Evolutionary conservation across 345 rosid genomes (phyloP).

Genomic region (Acer saccharum): DNA sequence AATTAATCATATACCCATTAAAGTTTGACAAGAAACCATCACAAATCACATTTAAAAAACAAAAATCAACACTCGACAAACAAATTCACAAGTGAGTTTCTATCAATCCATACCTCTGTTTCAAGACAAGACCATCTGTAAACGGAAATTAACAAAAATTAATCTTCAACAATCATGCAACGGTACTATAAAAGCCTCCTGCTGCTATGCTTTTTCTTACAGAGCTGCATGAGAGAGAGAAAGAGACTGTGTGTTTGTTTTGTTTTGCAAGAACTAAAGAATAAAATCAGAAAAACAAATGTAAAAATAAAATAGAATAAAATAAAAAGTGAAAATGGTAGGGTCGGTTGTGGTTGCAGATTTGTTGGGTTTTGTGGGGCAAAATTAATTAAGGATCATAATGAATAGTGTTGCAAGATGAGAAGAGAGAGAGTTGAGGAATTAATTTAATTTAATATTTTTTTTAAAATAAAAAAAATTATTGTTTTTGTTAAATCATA

Average conservation of each 20-base stretch:
- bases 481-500: neutral
- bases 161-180: slow-evolving; percentile 20
- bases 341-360: slow-evolving; percentile 33
- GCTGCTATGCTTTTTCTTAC: slow-evolving; percentile 19
- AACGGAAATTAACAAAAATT: slow-evolving; percentile 18
- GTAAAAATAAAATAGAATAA: neutral
- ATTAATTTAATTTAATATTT: neutral
- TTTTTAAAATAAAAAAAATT: too few species aligned
- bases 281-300: neutral
- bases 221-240: slow-evolving; percentile 32
- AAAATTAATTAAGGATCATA: slow-evolving; percentile 18
- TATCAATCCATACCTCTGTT: slow-evolving; percentile 28
- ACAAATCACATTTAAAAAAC: slow-evolving; percentile 12
- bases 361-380: slow-evolving; percentile 29
- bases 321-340: slow-evolving; percentile 6
- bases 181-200: neutral
- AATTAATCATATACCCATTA: neutral
- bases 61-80: slow-evolving; percentile 15
- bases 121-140: slow-evolving; percentile 27
- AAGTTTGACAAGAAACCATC: neutral
- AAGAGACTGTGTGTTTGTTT: slow-evolving; percentile 4
- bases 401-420: neutral
- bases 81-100: neutral
- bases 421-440: neutral
- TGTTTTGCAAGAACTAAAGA: slow-evolving; percentile 19